phyloP scores from a whole-genome alignment of 768 basidiomycete species.

The Tulasnella sp. region DNA sequence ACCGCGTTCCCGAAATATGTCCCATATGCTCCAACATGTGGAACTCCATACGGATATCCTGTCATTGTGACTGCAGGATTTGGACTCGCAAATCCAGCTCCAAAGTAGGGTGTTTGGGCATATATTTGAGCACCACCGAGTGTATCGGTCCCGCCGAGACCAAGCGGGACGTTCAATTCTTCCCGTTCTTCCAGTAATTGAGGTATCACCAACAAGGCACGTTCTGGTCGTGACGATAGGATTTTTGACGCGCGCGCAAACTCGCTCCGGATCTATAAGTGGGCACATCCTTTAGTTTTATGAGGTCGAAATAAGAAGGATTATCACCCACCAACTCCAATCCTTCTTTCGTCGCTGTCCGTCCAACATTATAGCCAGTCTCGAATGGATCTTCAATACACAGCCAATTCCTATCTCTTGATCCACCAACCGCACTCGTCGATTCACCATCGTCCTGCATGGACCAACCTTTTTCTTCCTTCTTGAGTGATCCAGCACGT shows the following conservation, averaged over 20 bases:
- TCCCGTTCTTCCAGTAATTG: conserved; percentile 87
- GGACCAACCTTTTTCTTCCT: conserved; percentile 89
- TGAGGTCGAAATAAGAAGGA: not conserved
- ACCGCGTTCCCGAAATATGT: too few species aligned
- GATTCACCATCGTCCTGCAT: conserved; percentile 48
- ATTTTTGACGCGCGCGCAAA: conserved; percentile 94
- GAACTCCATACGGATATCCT: too few species aligned
- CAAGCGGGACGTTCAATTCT: conserved; percentile 27
- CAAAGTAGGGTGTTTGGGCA: too few species aligned
- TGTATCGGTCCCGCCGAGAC: too few species aligned
- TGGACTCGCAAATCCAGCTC: too few species aligned
- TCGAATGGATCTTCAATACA: conserved; percentile 99
- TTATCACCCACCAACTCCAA: conserved; percentile 66
- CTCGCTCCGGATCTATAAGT: conserved; percentile 80
- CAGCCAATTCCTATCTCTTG: conserved; percentile 81
- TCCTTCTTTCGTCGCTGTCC: conserved; percentile 93
- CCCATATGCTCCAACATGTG: too few species aligned
- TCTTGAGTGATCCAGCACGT: conserved; percentile 74
- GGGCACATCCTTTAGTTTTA: conserved; percentile 1
- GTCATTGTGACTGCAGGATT: too few species aligned
- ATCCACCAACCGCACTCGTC: conserved; percentile 34
- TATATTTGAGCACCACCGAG: too few species aligned
- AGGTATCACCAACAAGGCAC: conserved; percentile 67
- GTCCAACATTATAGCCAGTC: conserved; percentile 86
- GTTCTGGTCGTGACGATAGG: conserved; percentile 61